phyloP scores from a whole-genome alignment of 768 basidiomycete genomes.

The Phaeotremella skinneri region DNA sequence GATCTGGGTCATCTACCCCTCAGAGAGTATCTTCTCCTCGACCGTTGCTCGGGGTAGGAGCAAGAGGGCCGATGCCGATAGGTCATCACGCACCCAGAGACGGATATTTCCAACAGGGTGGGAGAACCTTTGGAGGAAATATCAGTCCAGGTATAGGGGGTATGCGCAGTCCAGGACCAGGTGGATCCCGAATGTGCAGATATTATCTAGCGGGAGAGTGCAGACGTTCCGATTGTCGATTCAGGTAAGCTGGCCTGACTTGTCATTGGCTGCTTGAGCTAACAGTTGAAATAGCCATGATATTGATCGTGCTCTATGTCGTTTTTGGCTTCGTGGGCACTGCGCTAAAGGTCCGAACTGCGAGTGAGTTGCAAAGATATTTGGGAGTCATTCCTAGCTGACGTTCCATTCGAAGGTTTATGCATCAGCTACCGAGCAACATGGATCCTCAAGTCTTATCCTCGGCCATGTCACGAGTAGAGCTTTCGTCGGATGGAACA shows the following conservation, averaged over 20 bases:
- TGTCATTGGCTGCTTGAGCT: neutral
- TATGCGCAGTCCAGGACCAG: conserved; percentile 50
- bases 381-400: neutral
- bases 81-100: conserved; percentile 39
- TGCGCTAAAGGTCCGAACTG: conserved; percentile 95
- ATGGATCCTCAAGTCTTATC: conserved; percentile 59
- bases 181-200: conserved; percentile 67
- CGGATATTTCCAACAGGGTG: conserved; percentile 48
- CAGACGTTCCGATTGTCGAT: conserved; percentile 90
- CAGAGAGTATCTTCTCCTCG: conserved; percentile 41
- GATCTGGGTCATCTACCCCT: conserved; percentile 55
- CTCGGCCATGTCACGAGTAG: conserved; percentile 47
- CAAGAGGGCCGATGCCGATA: conserved; percentile 34
- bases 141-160: conserved; percentile 41
- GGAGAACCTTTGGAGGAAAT: conserved; percentile 43
- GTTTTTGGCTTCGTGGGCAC: conserved; percentile 96
- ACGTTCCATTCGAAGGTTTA: conserved; percentile 56
- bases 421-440: conserved; percentile 85
- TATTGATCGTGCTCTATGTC: conserved; percentile 85
- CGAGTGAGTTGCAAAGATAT: conserved; percentile 58
- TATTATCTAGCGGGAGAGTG: conserved; percentile 98
- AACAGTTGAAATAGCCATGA: conserved; percentile 67
- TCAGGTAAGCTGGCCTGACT: conserved; percentile 64
- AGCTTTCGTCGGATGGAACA: conserved; percentile 44
- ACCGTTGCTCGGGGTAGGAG: conserved; percentile 39